These are phyloP conservation scores for Claviceps sp. DNA, from an alignment of 2,329 filamentous ascomycete species.

Conservation along the genomic window DNA sequence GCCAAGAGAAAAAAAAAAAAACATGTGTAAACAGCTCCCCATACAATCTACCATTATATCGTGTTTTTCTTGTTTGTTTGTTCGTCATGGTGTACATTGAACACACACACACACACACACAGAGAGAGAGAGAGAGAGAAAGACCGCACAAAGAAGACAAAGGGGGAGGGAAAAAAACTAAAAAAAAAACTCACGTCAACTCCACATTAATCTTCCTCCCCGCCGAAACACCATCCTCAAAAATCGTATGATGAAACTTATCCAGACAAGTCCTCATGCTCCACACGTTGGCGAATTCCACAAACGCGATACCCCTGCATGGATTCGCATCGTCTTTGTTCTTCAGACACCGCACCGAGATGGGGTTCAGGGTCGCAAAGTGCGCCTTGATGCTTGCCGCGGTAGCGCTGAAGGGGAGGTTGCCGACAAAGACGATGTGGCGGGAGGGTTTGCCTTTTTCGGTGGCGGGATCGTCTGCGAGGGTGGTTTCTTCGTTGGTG, in stretches of 20 bases:
- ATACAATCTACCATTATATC: no score
- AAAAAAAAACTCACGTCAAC: slow-evolving; percentile 50
- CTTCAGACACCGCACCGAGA: slow-evolving; percentile 51
- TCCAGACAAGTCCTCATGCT: slow-evolving; percentile 88
- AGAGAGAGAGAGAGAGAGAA: not conserved
- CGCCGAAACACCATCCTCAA: slow-evolving; percentile 41
- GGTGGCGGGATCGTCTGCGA: slow-evolving; percentile 4
- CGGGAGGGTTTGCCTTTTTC: slow-evolving; percentile 15
- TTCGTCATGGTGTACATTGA: not conserved
- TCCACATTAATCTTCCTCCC: slow-evolving; percentile 82
- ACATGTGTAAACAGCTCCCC: no score
- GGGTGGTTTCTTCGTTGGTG: slow-evolving; percentile 9
- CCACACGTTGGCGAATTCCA: slow-evolving; percentile 79
- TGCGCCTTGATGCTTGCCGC: slow-evolving; percentile 55
- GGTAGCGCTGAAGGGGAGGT: slow-evolving; percentile 77
- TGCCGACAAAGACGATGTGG: slow-evolving; percentile 40
- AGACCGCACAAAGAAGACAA: slow-evolving; percentile 10
- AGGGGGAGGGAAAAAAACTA: not conserved
- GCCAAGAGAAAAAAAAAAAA: no score
- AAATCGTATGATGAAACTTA: slow-evolving; percentile 75
- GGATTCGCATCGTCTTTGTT: slow-evolving; percentile 46
- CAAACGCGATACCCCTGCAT: slow-evolving; percentile 68
- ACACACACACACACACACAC: not conserved
- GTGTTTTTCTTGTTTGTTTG: no score
- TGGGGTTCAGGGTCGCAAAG: slow-evolving; percentile 53